phyloP scores from a whole-genome alignment of 2,329 filamentous ascomycete genomes.

The Ceratocystiopsis sp. region DNA sequence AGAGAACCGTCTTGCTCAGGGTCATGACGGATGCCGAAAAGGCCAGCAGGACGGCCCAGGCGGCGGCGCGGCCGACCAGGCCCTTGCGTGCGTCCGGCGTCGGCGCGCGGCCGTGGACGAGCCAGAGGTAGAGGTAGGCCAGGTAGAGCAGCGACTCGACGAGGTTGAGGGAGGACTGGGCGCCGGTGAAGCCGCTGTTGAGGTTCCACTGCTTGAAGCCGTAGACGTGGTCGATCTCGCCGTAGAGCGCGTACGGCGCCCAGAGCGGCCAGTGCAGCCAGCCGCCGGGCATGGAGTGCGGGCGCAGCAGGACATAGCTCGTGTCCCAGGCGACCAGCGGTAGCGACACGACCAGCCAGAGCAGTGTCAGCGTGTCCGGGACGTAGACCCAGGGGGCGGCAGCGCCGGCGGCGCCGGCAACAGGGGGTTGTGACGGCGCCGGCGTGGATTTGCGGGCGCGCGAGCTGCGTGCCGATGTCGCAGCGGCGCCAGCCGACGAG shows the following conservation, averaged over 20 bases:
- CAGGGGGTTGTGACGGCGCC: not conserved
- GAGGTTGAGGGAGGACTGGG: conserved; percentile 40
- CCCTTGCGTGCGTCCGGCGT: conserved; percentile 13
- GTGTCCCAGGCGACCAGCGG: conserved; percentile 73
- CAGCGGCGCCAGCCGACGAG: conserved; percentile 1
- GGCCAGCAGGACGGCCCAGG: conserved; percentile 27
- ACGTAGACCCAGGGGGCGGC: conserved; percentile 23
- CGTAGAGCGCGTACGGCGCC: conserved; percentile 67
- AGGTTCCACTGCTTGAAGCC: conserved; percentile 55
- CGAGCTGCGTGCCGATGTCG: conserved; percentile 3
- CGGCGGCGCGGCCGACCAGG: conserved; percentile 26
- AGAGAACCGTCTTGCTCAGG: conserved; percentile 42
- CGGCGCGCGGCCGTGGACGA: conserved; percentile 8
- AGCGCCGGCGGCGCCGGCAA: not conserved
- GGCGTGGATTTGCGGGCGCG: not conserved
- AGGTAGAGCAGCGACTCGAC: conserved; percentile 20
- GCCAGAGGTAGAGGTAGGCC: conserved; percentile 19
- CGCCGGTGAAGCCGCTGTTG: conserved; percentile 57
- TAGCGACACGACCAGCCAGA: conserved; percentile 60
- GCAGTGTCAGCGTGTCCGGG: conserved; percentile 29
- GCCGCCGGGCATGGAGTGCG: conserved; percentile 68
- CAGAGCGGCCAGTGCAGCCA: conserved; percentile 54
- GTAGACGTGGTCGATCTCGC: conserved; percentile 64
- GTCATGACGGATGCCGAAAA: conserved; percentile 43
- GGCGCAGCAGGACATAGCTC: conserved; percentile 61